These are phyloP conservation scores for Rhynchospora tenuis DNA, from an alignment of 176 grass and related monocot species.

Conservation along the genomic window DNA sequence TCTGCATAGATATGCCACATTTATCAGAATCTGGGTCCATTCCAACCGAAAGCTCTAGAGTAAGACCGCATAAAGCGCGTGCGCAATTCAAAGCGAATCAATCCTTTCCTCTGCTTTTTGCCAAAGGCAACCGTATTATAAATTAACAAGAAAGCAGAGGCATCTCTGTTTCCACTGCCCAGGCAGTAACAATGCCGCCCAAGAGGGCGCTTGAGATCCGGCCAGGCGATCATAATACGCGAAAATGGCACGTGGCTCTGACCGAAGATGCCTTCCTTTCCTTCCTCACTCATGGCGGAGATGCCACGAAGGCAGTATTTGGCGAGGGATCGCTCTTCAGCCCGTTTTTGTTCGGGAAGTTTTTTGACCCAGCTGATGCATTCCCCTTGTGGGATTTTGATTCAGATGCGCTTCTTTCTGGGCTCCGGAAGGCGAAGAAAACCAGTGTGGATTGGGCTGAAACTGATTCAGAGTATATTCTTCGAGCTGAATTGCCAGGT, in stretches of 20 bases:
- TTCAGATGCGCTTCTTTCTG: conserved; percentile 49
- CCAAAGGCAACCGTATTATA: neutral
- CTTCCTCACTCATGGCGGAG: conserved; percentile 36
- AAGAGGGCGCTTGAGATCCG: conserved; percentile 71
- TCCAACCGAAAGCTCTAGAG: conserved; percentile 1
- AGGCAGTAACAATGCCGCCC: conserved; percentile 36
- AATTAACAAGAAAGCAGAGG: neutral
- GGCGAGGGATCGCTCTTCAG: conserved; percentile 74
- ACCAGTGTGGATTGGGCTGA: conserved; percentile 63
- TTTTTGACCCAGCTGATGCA: conserved; percentile 90
- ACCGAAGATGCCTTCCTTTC: conserved; percentile 52
- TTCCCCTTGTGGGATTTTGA: conserved; percentile 98
- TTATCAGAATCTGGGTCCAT: neutral
- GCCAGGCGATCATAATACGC: conserved; percentile 14
- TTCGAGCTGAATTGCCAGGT: conserved; percentile 68
- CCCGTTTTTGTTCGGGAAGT: conserved; percentile 80
- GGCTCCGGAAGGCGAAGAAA: conserved; percentile 34
- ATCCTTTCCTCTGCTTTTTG: conserved; percentile 6
- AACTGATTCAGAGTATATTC: conserved; percentile 47
- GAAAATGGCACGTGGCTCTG: conserved; percentile 75
- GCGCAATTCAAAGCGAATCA: conserved; percentile 24
- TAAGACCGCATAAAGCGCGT: neutral
- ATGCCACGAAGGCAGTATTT: conserved; percentile 52
- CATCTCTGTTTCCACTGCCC: neutral
- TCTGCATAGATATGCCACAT: neutral